Conservation (phyloP, 306 rosid species). For the Cucurbita moschata region DNA sequence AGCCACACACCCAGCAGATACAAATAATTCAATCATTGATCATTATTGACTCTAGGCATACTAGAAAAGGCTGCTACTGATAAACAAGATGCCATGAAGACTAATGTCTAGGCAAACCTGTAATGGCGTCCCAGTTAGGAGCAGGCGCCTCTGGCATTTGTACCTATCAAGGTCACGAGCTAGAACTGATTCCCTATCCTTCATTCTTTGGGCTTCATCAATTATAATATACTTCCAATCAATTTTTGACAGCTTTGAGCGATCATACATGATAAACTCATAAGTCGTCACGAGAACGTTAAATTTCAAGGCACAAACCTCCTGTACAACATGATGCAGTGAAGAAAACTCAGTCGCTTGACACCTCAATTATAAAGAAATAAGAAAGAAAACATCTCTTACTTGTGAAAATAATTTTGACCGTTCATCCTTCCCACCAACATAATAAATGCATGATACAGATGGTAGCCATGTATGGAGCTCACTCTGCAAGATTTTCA, state of each 20-base stretch:
- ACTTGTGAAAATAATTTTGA: conserved; percentile 90
- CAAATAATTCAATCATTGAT: background rate
- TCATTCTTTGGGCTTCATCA: conserved; percentile 99
- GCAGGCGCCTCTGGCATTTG: conserved; percentile 90
- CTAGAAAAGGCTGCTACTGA: background rate
- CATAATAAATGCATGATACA: conserved; percentile 87
- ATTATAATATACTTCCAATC: conserved; percentile 96
- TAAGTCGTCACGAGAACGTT: conserved; percentile 98
- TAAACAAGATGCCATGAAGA: background rate
- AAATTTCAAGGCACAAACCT: conserved; percentile 87
- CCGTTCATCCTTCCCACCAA: conserved; percentile 83
- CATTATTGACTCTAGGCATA: background rate
- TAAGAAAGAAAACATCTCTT: conserved; percentile 16
- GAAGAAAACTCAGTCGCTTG: conserved; percentile 8
- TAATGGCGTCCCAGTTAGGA: conserved; percentile 92
- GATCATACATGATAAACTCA: conserved; percentile 99
- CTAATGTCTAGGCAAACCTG: conserved; percentile 39
- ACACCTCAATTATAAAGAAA: conserved; percentile 10
- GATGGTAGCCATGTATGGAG: conserved; percentile 86
- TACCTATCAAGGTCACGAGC: conserved; percentile 98
- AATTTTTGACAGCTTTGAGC: conserved; percentile 82
- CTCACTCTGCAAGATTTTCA: conserved; percentile 59
- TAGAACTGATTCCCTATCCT: conserved; percentile 91
- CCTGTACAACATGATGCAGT: conserved; percentile 30
- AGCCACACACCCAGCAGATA: background rate